phyloP scores from a whole-genome alignment of 2,329 filamentous ascomycete genomes.

The Fusarium acutatum region DNA sequence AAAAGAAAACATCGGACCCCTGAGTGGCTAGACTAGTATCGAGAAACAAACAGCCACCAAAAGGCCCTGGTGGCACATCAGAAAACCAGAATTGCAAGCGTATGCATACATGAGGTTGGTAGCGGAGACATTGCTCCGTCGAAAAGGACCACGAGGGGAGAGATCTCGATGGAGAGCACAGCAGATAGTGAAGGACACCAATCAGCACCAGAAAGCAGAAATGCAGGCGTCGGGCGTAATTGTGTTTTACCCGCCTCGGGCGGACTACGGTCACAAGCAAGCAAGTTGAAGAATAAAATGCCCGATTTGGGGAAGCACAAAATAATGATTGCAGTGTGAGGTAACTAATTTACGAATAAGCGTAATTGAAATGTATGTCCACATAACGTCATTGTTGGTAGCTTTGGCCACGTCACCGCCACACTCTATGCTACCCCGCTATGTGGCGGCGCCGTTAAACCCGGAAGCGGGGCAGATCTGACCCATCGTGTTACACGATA shows the following conservation, averaged over 20 bases:
- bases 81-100: constrained; percentile 10
- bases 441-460: constrained; percentile 18
- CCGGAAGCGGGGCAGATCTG: background rate
- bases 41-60: background rate
- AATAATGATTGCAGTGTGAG: background rate
- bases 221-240: background rate
- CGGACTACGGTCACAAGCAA: background rate
- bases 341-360: background rate
- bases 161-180: constrained; percentile 31
- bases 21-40: background rate
- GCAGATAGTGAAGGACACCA: background rate
- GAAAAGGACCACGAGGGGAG: constrained; percentile 12
- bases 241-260: background rate
- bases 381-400: background rate
- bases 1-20: background rate
- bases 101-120: background rate
- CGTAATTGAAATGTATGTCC: background rate
- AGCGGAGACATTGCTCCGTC: constrained; percentile 30
- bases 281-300: background rate
- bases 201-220: background rate
- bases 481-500: background rate
- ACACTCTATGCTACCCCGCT: constrained; percentile 16
- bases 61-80: constrained; percentile 5
- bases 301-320: background rate
- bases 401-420: constrained; percentile 28